Evolutionary conservation across 2,329 filamentous ascomycete genomes (phyloP).

Genomic region (Lithohypha guttulata): DNA sequence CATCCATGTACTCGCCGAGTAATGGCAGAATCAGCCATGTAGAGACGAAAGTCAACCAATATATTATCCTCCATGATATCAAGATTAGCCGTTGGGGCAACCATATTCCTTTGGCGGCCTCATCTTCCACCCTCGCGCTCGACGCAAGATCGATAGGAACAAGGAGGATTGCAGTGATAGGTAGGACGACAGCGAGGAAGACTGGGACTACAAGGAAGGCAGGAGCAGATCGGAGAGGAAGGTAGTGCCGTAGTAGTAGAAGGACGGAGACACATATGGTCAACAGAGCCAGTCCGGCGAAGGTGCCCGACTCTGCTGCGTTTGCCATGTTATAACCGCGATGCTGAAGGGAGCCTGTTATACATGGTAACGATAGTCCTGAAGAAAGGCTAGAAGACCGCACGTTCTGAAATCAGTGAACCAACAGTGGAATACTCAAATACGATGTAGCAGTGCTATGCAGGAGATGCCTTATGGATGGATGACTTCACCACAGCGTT

Average conservation of each 20-base stretch:
- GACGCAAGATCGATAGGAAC: conserved; percentile 95
- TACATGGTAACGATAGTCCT: no score
- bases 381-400: no score
- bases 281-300: conserved; percentile 62
- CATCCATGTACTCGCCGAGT: conserved; percentile 87
- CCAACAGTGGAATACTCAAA: no score
- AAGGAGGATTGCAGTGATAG: conserved; percentile 78
- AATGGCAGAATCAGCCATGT: conserved; percentile 95
- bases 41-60: conserved; percentile 91
- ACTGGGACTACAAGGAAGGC: conserved; percentile 83
- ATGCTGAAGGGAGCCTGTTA: neutral
- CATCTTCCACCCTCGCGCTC: conserved; percentile 62
- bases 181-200: conserved; percentile 90
- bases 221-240: conserved; percentile 81
- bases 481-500: no score
- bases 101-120: conserved; percentile 65
- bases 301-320: conserved; percentile 68
- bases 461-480: no score
- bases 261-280: conserved; percentile 67
- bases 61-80: conserved; percentile 87
- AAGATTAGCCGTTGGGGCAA: conserved; percentile 66
- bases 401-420: no score
- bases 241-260: conserved; percentile 75
- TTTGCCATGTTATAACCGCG: conserved; percentile 23
- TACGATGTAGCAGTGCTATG: no score